These are phyloP conservation scores for Beauveria sp. DNA, from an alignment of 2,329 filamentous ascomycete species.

Conservation along the genomic window DNA sequence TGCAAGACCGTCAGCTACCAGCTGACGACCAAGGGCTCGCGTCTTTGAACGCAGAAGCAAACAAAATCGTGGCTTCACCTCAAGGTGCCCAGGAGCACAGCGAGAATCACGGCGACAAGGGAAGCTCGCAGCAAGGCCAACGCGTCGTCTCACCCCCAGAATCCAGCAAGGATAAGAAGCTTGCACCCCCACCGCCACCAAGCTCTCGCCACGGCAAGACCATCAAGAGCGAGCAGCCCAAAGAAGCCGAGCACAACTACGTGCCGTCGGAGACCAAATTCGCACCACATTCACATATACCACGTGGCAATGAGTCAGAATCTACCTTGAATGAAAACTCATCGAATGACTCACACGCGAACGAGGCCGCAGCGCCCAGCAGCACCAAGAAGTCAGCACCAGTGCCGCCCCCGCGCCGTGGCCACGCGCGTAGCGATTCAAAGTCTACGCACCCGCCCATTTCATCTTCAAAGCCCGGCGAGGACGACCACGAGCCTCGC, in stretches of 20 bases:
- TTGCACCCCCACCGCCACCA: slow-evolving; percentile 62
- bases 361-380: slow-evolving; percentile 20
- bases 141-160: background rate
- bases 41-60: background rate
- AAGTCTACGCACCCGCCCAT: slow-evolving; percentile 19
- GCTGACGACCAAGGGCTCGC: background rate
- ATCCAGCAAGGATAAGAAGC: slow-evolving; percentile 40
- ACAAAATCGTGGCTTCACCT: background rate
- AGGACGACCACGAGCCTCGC: slow-evolving; percentile 34
- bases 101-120: background rate
- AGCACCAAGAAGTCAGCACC: slow-evolving; percentile 37
- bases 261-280: background rate
- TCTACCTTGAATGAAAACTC: background rate
- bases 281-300: background rate
- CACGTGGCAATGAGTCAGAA: background rate
- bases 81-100: background rate
- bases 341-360: slow-evolving; percentile 21
- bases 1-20: slow-evolving; percentile 4
- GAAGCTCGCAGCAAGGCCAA: background rate
- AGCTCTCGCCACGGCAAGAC: slow-evolving; percentile 72
- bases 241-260: background rate
- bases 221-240: slow-evolving; percentile 44
- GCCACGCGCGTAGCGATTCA: slow-evolving; percentile 39
- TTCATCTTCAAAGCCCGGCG: slow-evolving; percentile 14
- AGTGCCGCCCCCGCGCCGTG: slow-evolving; percentile 42